Evolutionary conservation across 2,329 filamentous ascomycete species (phyloP).

Genomic region (Diaporthe humulicola): DNA sequence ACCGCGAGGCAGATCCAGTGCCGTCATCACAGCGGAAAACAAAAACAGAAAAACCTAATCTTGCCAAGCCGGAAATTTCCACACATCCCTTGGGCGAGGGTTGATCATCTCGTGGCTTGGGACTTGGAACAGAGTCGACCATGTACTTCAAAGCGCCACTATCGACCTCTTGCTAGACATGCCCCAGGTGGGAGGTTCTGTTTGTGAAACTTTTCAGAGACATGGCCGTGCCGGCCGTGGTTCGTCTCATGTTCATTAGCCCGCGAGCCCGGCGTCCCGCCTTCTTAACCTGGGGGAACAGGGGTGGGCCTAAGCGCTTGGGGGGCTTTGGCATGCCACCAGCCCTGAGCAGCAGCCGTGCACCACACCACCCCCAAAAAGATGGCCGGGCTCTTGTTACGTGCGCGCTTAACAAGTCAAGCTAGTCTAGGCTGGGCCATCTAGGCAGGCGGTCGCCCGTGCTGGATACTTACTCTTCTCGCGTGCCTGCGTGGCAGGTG

Average conservation of each 20-base stretch:
- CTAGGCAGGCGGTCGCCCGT: neutral
- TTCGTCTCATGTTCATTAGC: constrained; percentile 26
- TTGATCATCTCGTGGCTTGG: neutral
- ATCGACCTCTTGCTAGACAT: too few relatives aligned
- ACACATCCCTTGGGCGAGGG: too few relatives aligned
- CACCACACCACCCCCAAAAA: neutral
- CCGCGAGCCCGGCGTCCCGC: neutral
- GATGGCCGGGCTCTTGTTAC: neutral
- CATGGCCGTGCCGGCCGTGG: constrained; percentile 5
- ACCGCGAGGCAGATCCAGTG: neutral
- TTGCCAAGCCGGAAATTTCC: constrained; percentile 34
- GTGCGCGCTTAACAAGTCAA: too few relatives aligned
- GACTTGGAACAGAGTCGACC: too few relatives aligned
- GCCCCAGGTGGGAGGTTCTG: too few relatives aligned
- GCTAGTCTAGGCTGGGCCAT: too few relatives aligned
- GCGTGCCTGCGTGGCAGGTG: neutral
- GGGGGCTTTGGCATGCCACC: neutral
- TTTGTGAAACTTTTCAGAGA: neutral
- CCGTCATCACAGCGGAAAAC: neutral
- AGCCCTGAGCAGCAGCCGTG: neutral
- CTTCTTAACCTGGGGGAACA: neutral
- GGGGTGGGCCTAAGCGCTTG: neutral
- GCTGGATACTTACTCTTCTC: neutral
- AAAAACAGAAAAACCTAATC: neutral
- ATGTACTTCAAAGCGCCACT: too few relatives aligned